phyloP scores from a whole-genome alignment of 2,329 filamentous ascomycete species.

The Botrytis cinerea region DNA sequence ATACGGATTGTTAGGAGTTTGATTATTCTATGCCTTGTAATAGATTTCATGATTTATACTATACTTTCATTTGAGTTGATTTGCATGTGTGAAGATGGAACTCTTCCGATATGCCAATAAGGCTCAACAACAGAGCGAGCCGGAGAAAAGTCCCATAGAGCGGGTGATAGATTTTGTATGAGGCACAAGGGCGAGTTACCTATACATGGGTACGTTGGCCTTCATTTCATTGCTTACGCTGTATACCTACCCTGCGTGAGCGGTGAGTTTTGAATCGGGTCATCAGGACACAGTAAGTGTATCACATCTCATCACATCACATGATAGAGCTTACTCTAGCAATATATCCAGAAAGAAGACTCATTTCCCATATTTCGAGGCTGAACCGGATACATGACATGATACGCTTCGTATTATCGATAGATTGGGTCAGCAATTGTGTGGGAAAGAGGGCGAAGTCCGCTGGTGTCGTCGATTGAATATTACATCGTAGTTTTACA shows the following conservation, averaged over 20 bases:
- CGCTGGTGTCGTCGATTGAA: background rate
- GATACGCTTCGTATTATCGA: background rate
- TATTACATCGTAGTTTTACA: background rate
- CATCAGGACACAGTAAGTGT: slow-evolving; percentile 11
- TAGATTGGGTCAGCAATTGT: background rate
- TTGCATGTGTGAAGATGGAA: background rate
- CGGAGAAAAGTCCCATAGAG: background rate
- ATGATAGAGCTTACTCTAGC: slow-evolving; percentile 6
- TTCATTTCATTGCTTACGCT: background rate
- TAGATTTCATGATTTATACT: background rate
- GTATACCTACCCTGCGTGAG: background rate
- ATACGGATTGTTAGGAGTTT: background rate
- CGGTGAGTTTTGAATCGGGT: background rate
- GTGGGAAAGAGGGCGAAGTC: background rate
- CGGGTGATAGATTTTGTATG: background rate
- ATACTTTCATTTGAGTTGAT: background rate
- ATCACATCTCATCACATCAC: slow-evolving; percentile 6
- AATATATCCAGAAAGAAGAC: background rate
- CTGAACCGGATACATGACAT: background rate
- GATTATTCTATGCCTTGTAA: too few species aligned
- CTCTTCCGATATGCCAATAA: background rate
- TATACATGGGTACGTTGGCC: background rate
- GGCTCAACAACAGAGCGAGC: background rate
- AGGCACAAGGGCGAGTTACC: background rate
- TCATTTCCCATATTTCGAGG: background rate